Conservation (phyloP, 2,329 filamentous ascomycete species). For the Teratosphaeria pseudoeucalypti region DNA sequence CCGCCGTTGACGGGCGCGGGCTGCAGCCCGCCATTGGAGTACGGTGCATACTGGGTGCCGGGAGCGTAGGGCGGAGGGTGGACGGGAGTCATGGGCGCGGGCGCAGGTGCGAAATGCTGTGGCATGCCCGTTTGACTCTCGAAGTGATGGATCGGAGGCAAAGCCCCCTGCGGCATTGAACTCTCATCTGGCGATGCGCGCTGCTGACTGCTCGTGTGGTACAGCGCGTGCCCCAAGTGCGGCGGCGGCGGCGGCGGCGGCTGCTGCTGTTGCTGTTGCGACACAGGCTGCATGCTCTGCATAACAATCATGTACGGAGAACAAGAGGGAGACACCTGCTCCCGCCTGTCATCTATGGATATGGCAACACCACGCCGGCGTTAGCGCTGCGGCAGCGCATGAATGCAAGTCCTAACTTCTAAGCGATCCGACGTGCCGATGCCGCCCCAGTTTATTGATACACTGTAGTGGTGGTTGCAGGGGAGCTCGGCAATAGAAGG, state of each 20-base stretch:
- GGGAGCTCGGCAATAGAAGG: neutral
- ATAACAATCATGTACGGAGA: neutral
- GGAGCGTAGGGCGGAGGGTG: constrained; percentile 16
- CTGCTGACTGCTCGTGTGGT: neutral
- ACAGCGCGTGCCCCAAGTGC: neutral
- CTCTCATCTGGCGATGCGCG: constrained; percentile 1
- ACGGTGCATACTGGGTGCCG: constrained; percentile 10
- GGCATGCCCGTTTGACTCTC: constrained; percentile 10
- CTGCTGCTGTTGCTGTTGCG: neutral
- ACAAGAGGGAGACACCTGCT: neutral
- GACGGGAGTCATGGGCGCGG: constrained; percentile 8
- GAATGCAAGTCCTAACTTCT: neutral
- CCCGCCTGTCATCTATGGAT: neutral
- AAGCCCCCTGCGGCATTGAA: constrained; percentile 4
- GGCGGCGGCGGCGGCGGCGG: neutral
- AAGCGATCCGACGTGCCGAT: neutral
- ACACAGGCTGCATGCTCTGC: constrained; percentile 1
- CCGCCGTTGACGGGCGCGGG: constrained; percentile 14
- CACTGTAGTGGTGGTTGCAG: neutral
- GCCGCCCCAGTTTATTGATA: neutral
- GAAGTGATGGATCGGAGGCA: constrained; percentile 15
- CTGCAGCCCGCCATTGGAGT: constrained; percentile 14
- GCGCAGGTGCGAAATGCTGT: constrained; percentile 13
- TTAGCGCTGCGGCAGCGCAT: neutral
- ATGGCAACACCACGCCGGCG: neutral